Conservation (phyloP, 495 filamentous ascomycete genomes). For the Aspergillus sclerotioniger region DNA sequence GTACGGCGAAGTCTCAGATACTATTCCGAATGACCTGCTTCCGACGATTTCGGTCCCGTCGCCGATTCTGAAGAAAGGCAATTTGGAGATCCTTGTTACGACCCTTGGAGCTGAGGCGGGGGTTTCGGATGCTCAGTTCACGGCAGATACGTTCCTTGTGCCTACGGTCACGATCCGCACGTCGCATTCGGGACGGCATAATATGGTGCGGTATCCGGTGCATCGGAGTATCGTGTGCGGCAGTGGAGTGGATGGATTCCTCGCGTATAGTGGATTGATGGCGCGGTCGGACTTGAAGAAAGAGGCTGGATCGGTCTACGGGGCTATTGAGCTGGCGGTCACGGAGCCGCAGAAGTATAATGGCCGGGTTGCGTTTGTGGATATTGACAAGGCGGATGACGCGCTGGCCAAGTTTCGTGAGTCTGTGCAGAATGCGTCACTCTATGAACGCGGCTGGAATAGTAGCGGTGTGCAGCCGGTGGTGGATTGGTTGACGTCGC, state of each 20-base stretch:
- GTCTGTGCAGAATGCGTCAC: slow-evolving; percentile 62
- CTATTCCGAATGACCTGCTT: slow-evolving; percentile 45
- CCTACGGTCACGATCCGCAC: slow-evolving; percentile 68
- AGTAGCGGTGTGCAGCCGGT: slow-evolving; percentile 64
- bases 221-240: slow-evolving; percentile 78
- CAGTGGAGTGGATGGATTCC: slow-evolving; percentile 57
- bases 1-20: slow-evolving; percentile 51
- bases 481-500: slow-evolving; percentile 64
- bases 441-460: slow-evolving; percentile 73
- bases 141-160: slow-evolving; percentile 58
- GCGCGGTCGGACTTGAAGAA: slow-evolving; percentile 33
- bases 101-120: slow-evolving; percentile 44
- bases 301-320: slow-evolving; percentile 47
- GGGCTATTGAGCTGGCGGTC: slow-evolving; percentile 53
- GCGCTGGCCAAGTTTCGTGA: slow-evolving; percentile 65
- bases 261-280: slow-evolving; percentile 49
- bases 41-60: slow-evolving; percentile 65
- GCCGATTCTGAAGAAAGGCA: slow-evolving; percentile 60
- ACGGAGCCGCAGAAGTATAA: slow-evolving; percentile 28
- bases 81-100: slow-evolving; percentile 77
- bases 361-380: slow-evolving; percentile 46
- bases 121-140: slow-evolving; percentile 48
- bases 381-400: slow-evolving; percentile 52
- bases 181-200: slow-evolving; percentile 57
- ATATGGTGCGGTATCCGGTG: slow-evolving; percentile 74